Base-by-base conservation (phyloP, 2,329 filamentous ascomycete species). In the Fusarium sarcochroum region DNA sequence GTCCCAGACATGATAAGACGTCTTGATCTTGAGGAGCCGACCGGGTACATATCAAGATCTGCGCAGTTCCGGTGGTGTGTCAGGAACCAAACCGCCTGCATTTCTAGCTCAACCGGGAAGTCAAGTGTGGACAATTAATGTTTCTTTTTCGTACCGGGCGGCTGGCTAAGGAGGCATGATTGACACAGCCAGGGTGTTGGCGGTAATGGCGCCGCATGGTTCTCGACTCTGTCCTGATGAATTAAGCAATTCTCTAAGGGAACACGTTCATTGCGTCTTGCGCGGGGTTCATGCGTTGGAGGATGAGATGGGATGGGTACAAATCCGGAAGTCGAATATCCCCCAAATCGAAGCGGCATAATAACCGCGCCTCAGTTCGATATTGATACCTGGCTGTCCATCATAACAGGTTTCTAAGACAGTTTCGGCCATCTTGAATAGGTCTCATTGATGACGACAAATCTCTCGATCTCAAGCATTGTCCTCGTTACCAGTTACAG, bases 241-340 rank as follows among this genome's bases (percentile, higher is more conserved):
- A 38, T 40, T 40, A 35, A 58, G 40, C 40, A 27, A 53, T 34
- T 34, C 53, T 59, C 34, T 34, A 4, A 56, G 52, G 57, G 61
- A 59, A 56, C 45, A 32, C 32, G 50, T 18, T 42, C 37, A 17
- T 40, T 52, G 41, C 37, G 18, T 15, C 18, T 42, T 56, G 61
- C 61, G 58, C 52, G 62, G 62, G 62, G 58, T 65, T 63, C 58
- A 65, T 65, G 62, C 52, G 62, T 47, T 63, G 62, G 47, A 44
- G 42, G 41, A 38, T 23, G 49, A 32, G 35, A 65, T 63, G 46
- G 23, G 30, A 45, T 30, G 50, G 51, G 62, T 63, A 63, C 62
- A 45, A 52, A 65, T 65, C 52, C 62, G 62, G 61, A 58, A 44
- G n/a, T 40, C 35, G 42, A 35, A 9, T 21, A n/a, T 57, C 23